Conservation (phyloP, 148 eudicot species). For the Amaranthus cruentus region DNA sequence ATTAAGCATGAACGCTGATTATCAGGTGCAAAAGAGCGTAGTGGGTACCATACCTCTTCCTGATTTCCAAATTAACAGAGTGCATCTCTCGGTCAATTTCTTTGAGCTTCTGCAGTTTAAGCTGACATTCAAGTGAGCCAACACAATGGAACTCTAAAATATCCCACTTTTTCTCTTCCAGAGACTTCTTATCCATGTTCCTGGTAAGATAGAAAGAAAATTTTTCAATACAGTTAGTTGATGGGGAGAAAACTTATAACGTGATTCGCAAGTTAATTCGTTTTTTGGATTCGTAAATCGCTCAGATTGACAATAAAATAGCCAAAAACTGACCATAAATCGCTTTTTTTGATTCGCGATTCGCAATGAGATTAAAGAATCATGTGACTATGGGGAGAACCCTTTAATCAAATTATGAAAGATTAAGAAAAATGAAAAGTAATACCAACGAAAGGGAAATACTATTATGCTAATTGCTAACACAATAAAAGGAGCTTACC, state of each 20-base stretch:
- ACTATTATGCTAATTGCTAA: neutral
- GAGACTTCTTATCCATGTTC: conserved; percentile 18
- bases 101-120: conserved; percentile 41
- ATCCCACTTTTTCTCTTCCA: conserved; percentile 37
- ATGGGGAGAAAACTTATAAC: no score
- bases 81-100: conserved; percentile 42
- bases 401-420: no score
- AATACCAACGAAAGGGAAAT: no score
- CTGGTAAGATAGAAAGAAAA: conserved; percentile 6
- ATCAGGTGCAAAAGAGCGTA: neutral
- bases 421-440: no score
- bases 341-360: no score
- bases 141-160: conserved; percentile 39
- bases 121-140: conserved; percentile 29
- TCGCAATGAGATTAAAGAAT: no score
- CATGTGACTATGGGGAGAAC: no score
- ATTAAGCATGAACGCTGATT: neutral
- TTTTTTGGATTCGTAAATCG: no score
- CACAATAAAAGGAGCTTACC: neutral
- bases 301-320: no score
- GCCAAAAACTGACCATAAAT: no score
- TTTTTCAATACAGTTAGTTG: neutral
- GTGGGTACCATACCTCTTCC: conserved; percentile 36
- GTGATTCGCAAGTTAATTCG: no score
- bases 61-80: conserved; percentile 41